A percentile compares a stretch with the other conserved stretches of the same genome.
phyloP scores from a whole-genome alignment of 768 basidiomycete species.

The Lactarius deliciosus region DNA sequence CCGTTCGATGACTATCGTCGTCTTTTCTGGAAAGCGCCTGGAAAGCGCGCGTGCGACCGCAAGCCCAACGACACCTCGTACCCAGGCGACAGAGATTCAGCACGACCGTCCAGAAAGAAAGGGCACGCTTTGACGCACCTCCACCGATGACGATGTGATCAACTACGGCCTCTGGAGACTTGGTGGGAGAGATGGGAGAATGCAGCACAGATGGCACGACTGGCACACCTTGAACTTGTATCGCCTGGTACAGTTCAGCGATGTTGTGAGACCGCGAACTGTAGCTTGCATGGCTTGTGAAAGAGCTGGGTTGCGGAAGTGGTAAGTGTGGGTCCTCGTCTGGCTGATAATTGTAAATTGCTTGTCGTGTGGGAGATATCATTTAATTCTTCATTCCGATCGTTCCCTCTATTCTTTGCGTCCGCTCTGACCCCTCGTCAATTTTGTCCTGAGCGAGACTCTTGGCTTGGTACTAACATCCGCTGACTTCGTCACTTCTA shows the following conservation, averaged over 20 bases:
- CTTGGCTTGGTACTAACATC: too few relatives aligned
- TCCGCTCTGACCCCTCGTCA: too few relatives aligned
- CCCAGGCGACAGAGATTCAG: background rate
- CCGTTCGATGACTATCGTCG: conserved; percentile 81
- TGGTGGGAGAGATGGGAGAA: conserved; percentile 9
- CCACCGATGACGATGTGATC: conserved; percentile 90
- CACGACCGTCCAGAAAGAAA: background rate
- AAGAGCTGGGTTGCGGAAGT: background rate
- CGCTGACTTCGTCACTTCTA: too few relatives aligned
- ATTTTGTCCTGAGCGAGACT: too few relatives aligned
- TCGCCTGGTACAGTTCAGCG: conserved; percentile 58
- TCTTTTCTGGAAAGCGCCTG: conserved; percentile 59
- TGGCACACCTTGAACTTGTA: conserved; percentile 60
- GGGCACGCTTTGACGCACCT: conserved; percentile 45
- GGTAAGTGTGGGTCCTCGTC: too few relatives aligned
- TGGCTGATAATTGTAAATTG: too few relatives aligned
- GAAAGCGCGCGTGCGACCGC: conserved; percentile 78
- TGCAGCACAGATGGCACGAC: background rate
- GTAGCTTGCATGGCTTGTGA: conserved; percentile 1
- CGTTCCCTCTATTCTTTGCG: too few relatives aligned
- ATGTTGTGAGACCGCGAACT: conserved; percentile 43
- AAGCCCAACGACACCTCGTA: conserved; percentile 77
- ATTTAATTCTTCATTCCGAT: too few relatives aligned
- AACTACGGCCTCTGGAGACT: conserved; percentile 68
- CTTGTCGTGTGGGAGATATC: too few relatives aligned